A percentile compares a stretch with the other conserved stretches of the same genome.
phyloP scores from a whole-genome alignment of 2,329 filamentous ascomycete genomes.

The Thelonectria blattea region DNA sequence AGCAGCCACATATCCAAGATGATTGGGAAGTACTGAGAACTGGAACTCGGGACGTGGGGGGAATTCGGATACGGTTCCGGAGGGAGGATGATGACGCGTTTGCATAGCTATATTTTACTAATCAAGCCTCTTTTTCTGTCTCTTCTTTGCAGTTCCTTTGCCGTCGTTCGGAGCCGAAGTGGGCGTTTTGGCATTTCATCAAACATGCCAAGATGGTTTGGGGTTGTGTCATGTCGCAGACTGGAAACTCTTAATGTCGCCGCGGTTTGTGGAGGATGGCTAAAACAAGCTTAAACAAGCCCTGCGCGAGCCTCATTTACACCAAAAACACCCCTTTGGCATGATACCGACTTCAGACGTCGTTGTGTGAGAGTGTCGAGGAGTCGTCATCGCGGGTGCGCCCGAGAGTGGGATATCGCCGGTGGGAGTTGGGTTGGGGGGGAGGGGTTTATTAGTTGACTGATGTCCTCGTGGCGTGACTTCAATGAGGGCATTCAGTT shows the following conservation, averaged over 20 bases:
- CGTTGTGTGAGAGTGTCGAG: too few relatives aligned
- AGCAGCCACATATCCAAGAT: neutral
- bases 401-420: neutral
- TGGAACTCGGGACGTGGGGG: neutral
- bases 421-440: neutral
- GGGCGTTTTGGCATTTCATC: neutral
- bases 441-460: neutral
- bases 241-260: constrained; percentile 16
- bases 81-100: neutral
- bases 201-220: constrained; percentile 2
- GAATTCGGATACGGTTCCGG: too few relatives aligned
- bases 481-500: neutral
- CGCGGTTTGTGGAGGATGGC: too few relatives aligned
- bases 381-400: constrained; percentile 10
- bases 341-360: constrained; percentile 20
- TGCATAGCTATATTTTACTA: neutral
- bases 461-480: too few relatives aligned
- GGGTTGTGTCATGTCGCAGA: constrained; percentile 1
- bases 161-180: neutral
- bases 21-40: neutral
- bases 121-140: neutral
- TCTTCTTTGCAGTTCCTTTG: neutral
- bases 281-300: neutral
- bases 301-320: neutral
- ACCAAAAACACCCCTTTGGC: neutral